Base-by-base conservation (phyloP, 2,329 filamentous ascomycete genomes). In the Exophiala dermatitidis region DNA sequence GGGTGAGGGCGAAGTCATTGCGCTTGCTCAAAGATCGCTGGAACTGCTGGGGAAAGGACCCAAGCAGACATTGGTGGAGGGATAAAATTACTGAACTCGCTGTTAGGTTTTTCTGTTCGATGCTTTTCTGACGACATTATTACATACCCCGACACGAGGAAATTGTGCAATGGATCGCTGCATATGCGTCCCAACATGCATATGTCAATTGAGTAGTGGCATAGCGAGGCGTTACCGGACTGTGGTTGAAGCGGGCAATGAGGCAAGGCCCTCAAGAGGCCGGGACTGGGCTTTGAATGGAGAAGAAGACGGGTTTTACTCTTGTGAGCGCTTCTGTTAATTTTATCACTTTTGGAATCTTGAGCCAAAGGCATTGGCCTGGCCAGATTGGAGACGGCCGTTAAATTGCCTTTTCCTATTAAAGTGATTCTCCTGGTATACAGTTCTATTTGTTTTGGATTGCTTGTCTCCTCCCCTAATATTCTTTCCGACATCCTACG, bases 1-100 rank as follows among this genome's bases (percentile, higher is more conserved):
- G 55, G 90, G 93, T 43, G 90, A 96, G 69, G 88, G 86, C 53
- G 91, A 97, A 69, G 90, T 96, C 42, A 88, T 96, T 60, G 90
- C 84, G 62, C 80, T 98, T 62, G 91, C 93, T 28, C 86, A 91
- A 65, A 82, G 90, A 63, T 97, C 90, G 68, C 77, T 96, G 38
- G 91, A 96, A 70, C 78, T 95, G 2, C 74, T 95, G 33, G 88
- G 86, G 47, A 86, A 88, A 68, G 83, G 78, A 64, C 83, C 85
- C 32, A 91, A 91, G 71, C 80, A 74, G 54, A 77, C 84, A 45
- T 84, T 94, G 61, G 88, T 93, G 60, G 89, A 95, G 70, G 87
- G 86, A 38, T 93, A 61, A 69, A 36, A 42, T 34, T 19, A n/a
- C 5, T 26, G 3, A 19, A n/a, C 10, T 34, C 12, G 32, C 42